Conservation (phyloP, 208 protist genomes). For the Trichomonas gallinae region DNA sequence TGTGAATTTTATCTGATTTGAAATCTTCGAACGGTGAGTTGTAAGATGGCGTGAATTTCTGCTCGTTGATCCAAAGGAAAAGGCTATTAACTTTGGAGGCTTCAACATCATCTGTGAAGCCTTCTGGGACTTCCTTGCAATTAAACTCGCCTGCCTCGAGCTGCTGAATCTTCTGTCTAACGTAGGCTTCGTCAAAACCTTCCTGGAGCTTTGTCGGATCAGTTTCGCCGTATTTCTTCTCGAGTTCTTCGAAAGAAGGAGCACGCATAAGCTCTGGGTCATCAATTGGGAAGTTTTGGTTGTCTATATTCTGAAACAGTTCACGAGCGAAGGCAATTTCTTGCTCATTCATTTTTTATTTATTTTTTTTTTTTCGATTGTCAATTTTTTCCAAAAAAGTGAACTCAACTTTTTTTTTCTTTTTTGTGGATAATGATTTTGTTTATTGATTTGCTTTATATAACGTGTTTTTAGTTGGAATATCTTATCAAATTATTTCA, state of each 20-base stretch:
- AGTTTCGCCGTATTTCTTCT: not conserved
- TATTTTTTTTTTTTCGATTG: not conserved
- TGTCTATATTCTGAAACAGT: not conserved
- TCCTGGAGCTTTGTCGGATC: not conserved
- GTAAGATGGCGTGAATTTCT: not conserved
- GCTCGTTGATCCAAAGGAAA: not conserved
- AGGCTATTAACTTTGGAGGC: not conserved
- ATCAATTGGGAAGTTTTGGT: not conserved
- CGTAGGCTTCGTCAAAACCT: not conserved
- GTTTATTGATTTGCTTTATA: too few relatives aligned
- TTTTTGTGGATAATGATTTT: too few relatives aligned
- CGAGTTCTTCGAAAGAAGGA: not conserved
- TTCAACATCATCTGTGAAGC: not conserved
- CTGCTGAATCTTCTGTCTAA: not conserved
- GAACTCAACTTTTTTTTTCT: not conserved
- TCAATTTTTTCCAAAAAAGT: not conserved
- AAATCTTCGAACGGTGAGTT: not conserved
- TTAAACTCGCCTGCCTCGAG: not conserved
- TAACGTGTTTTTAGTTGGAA: too few relatives aligned
- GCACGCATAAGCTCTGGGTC: not conserved
- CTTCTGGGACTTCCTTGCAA: not conserved
- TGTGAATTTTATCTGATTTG: not conserved
- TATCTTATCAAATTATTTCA: too few relatives aligned
- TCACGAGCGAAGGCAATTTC: not conserved
- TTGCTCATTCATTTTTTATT: not conserved